phyloP scores from a whole-genome alignment of 305 asterid genomes.

The Nicotiana rustica region DNA sequence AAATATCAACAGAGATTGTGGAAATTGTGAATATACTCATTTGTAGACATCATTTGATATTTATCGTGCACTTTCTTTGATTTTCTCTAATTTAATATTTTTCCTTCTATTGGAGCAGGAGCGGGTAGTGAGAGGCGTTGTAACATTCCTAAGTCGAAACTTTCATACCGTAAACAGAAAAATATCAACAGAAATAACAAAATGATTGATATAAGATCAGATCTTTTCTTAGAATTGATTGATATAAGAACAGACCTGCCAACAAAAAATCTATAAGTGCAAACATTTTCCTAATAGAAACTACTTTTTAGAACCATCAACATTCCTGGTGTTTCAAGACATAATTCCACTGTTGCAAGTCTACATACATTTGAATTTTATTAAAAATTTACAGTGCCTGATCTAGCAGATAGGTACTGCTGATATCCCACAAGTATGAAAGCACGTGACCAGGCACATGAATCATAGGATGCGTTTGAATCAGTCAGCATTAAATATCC shows the following conservation, averaged over 20 bases:
- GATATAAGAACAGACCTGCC: background rate
- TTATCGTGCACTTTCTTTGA: background rate
- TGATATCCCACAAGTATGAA: background rate
- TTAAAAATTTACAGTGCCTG: background rate
- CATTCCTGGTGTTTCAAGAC: conserved; percentile 4
- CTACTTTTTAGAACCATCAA: background rate
- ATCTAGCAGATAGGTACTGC: background rate
- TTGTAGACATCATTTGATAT: conserved; percentile 1
- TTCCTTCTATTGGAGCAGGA: conserved; percentile 11
- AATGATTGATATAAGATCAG: background rate
- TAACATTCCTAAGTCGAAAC: background rate
- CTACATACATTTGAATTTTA: background rate
- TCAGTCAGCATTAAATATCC: background rate
- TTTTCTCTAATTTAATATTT: background rate
- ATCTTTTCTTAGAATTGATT: background rate
- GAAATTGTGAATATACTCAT: conserved; percentile 19
- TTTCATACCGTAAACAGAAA: background rate
- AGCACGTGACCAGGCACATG: background rate
- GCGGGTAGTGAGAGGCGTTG: background rate
- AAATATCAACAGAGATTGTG: conserved; percentile 39
- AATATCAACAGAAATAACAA: background rate
- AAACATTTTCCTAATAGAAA: conserved; percentile 18
- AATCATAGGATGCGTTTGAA: background rate
- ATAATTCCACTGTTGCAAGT: background rate
- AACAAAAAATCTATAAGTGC: background rate